These are phyloP conservation scores for Nemophila menziesii DNA, from an alignment of 257 asterid genomes.

Conservation along the genomic window DNA sequence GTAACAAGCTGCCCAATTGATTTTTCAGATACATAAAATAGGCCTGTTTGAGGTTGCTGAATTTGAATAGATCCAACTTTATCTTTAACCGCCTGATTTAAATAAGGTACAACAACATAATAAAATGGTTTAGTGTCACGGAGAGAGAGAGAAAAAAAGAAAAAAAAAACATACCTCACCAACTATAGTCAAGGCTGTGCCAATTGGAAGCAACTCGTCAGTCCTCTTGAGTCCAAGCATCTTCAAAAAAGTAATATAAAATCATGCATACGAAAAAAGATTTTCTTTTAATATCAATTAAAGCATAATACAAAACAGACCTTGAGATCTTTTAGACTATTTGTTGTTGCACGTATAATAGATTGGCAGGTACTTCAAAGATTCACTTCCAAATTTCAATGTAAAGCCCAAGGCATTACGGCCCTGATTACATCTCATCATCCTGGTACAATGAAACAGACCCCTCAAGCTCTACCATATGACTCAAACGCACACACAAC, in stretches of 20 bases:
- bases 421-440: constrained; percentile 91
- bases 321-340: constrained; percentile 96
- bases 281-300: background rate
- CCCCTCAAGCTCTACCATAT: too few relatives aligned
- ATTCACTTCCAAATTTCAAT: constrained; percentile 83
- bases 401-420: constrained; percentile 94
- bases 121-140: too few relatives aligned
- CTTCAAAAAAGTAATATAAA: constrained; percentile 35
- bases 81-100: constrained; percentile 75
- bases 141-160: too few relatives aligned
- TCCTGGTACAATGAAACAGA: constrained; percentile 36
- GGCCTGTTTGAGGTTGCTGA: constrained; percentile 90
- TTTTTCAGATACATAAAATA: constrained; percentile 82
- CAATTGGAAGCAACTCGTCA: constrained; percentile 94
- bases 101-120: background rate
- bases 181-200: constrained; percentile 88
- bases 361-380: constrained; percentile 92
- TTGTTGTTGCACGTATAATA: constrained; percentile 87
- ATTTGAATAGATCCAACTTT: constrained; percentile 77
- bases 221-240: constrained; percentile 98
- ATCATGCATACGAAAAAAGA: too few relatives aligned
- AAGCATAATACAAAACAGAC: constrained; percentile 20
- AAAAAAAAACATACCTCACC: constrained; percentile 93
- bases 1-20: constrained; percentile 86
- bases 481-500: too few relatives aligned